Base-by-base conservation (phyloP, 805 yeast genomes). In the Wickerhamiella brachini region DNA sequence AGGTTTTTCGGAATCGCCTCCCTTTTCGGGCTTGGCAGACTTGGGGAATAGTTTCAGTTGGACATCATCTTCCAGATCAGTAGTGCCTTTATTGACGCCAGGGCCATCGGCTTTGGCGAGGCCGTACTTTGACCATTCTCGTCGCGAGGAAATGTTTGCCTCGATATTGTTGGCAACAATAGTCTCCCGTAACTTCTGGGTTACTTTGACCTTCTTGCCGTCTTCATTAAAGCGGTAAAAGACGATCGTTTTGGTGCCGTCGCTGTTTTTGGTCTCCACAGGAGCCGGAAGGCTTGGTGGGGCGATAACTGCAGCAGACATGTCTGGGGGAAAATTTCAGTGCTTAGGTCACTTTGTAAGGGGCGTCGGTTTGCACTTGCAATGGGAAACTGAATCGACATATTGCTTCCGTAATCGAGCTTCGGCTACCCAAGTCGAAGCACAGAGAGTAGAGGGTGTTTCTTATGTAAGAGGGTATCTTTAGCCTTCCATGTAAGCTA, bases 51-150 rank as follows among this genome's bases (percentile, higher is more conserved):
- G 74, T 63, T 80, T 78, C 63, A 89, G 73, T 54, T 77, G 80
- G 43, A 86, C 85, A 13, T 51, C 48, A 58, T 79, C 82, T 62
- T 89, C 97, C 57, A 93, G 95, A 51, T 85, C 73, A 62, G 84
- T 87, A 13, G 97, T 89, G 49, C 95, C 87, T 62, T 83, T 78
- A 53, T 80, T 74, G 69, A 87, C 93, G 51, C 96, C 96, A 3
- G 97, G 97, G 22, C 88, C 78, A 24, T 80, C 72, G 55, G 72
- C 74, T 60, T 71, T 76, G 64, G 89, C 97, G 51, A 75, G 79
- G 52, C 97, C 98, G 67, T 81, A 93, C 68, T 86, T 86, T 54
- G 71, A 66, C 97, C 97, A 93, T 58, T 78, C 78, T 67, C 81
- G 83, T 69, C 97, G 84, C 52, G 72, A 75, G n/a, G 96, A 97